Evolutionary conservation across 2,329 filamentous ascomycete genomes (phyloP), one percentile per base, ranked within the genome.

Genomic region (Aspergillus chevalieri): DNA sequence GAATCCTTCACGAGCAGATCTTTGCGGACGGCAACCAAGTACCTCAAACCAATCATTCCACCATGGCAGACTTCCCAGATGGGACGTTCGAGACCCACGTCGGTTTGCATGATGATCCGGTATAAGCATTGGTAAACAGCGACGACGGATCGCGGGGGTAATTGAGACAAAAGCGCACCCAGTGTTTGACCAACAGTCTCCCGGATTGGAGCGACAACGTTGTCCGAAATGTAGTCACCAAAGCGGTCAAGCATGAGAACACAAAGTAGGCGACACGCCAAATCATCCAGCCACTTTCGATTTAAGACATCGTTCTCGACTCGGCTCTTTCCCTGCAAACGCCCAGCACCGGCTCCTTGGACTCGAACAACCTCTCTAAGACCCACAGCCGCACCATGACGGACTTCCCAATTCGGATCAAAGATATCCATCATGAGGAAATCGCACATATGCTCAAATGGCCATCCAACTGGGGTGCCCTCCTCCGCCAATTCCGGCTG

Each of bases 241-340:
- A 98, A 98, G 47, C 91, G 85, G 71, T 98, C 93, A 14, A 98
- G 83, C 84, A 98, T 96, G 61, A 98, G 85, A 47, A 98, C 91
- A 65, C 89, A 95, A 68, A 91, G 92, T 44, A 98, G 80, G 22
- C 93, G 87, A 62, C 91, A 96, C n/a, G 91, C 89, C 46, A 98
- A 78, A 63, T 98, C 92, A 63, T 97, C 88, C 17, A 98, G 80
- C 90, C 90, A 98, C 64, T 78, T 80, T 53, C 85, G 82, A 61
- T 97, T 98, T 42, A 88, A 76, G 1, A 71, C 65, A 61, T 95
- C 82, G 63, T 98, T 98, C 60, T 94, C 85, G 24, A 72, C 63
- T 55, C 83, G 81, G 8, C 79, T 78, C 66, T 86, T 92, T 52
- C 83, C 85, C 52, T 79, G 82, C 49, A 83, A 66, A 47, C 92